Conservation (phyloP, 352 stramenopile species). For the Phytophthora foliorum region DNA sequence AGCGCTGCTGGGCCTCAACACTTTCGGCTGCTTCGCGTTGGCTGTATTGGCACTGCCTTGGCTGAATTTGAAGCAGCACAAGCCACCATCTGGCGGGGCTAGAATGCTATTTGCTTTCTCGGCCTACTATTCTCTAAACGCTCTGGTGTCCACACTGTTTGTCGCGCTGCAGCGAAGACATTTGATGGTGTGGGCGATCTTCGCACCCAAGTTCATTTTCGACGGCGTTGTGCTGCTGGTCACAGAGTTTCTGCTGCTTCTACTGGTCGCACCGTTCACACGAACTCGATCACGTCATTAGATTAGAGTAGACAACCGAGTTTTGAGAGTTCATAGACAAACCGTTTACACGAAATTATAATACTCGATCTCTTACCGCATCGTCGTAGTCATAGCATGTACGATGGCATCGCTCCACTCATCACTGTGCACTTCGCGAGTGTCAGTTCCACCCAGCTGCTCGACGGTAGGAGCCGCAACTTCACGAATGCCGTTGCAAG, state of each 20-base stretch:
- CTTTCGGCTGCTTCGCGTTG: slow-evolving; percentile 80
- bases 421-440: slow-evolving; percentile 46
- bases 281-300: slow-evolving; percentile 8
- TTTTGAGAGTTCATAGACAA: neutral
- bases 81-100: neutral
- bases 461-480: slow-evolving; percentile 28
- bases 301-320: slow-evolving; percentile 26
- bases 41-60: slow-evolving; percentile 51
- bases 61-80: slow-evolving; percentile 23
- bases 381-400: slow-evolving; percentile 48
- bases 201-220: slow-evolving; percentile 93
- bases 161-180: slow-evolving; percentile 88
- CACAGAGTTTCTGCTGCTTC: slow-evolving; percentile 53
- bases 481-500: slow-evolving; percentile 66
- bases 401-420: slow-evolving; percentile 61
- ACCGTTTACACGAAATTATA: neutral
- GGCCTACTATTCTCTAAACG: slow-evolving; percentile 64
- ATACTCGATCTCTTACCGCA: slow-evolving; percentile 18
- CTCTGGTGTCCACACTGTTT: slow-evolving; percentile 84
- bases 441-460: slow-evolving; percentile 15
- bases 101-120: slow-evolving; percentile 40
- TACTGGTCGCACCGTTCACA: slow-evolving; percentile 44
- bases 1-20: slow-evolving; percentile 88
- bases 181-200: slow-evolving; percentile 95
- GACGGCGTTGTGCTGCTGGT: slow-evolving; percentile 74